Base-by-base conservation (phyloP, 1,284 basidiomycete species). In the Singerocomus rubriflavus region DNA sequence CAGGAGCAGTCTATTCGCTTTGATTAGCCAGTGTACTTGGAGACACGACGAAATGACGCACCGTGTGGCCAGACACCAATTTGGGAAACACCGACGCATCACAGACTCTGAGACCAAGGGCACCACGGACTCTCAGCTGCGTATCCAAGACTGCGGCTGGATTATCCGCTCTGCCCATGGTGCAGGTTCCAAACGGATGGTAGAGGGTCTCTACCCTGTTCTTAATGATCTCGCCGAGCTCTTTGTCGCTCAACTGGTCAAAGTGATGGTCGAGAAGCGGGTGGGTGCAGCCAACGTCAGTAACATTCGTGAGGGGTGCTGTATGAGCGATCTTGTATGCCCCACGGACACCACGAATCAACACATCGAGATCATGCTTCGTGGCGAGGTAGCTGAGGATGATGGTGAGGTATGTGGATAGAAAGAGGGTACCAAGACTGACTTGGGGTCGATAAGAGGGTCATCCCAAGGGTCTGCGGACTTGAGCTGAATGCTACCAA, bases 51-150 rank as follows among this genome's bases (percentile, higher is more conserved):
- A 27, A 48, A 12, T 14, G 1, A 71, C 78, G 57, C 48, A 82
- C 83, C 54, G 82, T 83, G 60, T 86, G 84, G 21, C 82, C 82
- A 35, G 81, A 76, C 9, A 81, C 70, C 51, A 84, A 74, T 45
- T 68, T 73, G 14, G 83, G 80, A 58, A 80, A 84, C 11, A 82
- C 65, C 30, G 76, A 80, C 45, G 80, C 82, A 62, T 88, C 85
- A 45, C 73, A 82, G 17, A 86, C 74, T 35, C 82, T 69, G 58
- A 84, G 67, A 14, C 71, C 69, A 6, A 53, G 50, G 1, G 71
- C 59, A 1, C 81, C 80, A 50, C 79, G 73, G 16, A 84, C 79
- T 13, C 65, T 58, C 46, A 84, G 62, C 54, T 73, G 60, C 8
- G 73, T 59, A 50, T 83, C 79, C 9, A 82, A 70, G 0, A 82